Base-by-base conservation (phyloP, 148 eudicot genomes). In the Rheum nobile region DNA sequence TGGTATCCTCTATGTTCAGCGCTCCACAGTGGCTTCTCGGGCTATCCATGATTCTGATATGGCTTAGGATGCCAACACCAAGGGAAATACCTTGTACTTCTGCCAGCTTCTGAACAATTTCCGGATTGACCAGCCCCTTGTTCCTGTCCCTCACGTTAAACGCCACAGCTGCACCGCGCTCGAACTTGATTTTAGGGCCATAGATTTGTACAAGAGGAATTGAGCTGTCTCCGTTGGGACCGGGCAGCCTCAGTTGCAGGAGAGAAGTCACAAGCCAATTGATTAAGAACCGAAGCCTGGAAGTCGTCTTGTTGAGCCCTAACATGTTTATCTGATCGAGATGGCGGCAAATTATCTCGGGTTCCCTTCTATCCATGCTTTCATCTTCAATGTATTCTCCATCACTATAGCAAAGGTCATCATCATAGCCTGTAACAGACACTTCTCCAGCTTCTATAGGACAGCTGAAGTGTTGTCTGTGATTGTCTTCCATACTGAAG, bases 261-360 rank as follows among this genome's bases (percentile, higher is more conserved):
- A 95, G 74, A 0, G 98, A 95, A 17, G 98, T 91, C 46, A 95
- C 98, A 0, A 95, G 93, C 98, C 98, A 95, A 72, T 91, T 95
- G 65, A 95, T 84, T 80, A 95, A 83, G 79, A 88, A 95, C 59
- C 98, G 85, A 35, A 91, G 84, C 71, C 98, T 82, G 26, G 88
- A 82, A 29, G 98, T 91, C 4, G 97, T 95, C 79, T 88, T 87
- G 80, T 90, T 91, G 67, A 95, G 93, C 10, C 98, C 97, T 85
- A 92, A 83, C 97, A 90, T 88, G 86, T 95, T 91, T 81, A 95
- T 83, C 72, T 95, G 98, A 82, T 95, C 98, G 16, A 95, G 88
- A 85, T 91, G 93, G 79, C 86, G 89, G 76, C 96, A 91, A 29
- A 78, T 75, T 78, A 95, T 85, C 91, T 91, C 96, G 0, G 96